Base-by-base conservation (phyloP, 2,329 filamentous ascomycete genomes). In the Phialophora chinensis region DNA sequence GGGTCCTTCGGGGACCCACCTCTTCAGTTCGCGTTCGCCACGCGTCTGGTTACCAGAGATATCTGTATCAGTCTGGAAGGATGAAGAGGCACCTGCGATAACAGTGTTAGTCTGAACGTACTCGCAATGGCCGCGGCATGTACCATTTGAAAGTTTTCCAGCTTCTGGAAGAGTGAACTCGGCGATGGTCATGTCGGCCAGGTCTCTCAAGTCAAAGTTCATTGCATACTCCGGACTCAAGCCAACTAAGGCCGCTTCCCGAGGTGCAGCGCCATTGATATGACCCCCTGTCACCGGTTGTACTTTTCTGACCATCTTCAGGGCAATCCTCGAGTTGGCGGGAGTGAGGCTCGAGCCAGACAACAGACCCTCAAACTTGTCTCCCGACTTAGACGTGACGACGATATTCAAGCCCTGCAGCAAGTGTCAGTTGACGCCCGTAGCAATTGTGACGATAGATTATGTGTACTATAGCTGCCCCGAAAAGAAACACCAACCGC, bases 61-160 rank as follows among this genome's bases (percentile, higher is more conserved):
- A 74, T 95, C 92, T 38, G 87, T 83, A 76, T 98, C 94, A 27
- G 94, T 98, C 70, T 90, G 89, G 80, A 98, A 97, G 27, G 84
- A 86, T 65, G 85, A 80, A 50, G 87, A 82, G 72, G 85, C 84
- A 69, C 90, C 91, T 95, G 69, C 23, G 52, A 59, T 57, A 10
- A 27, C 20, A 27, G 38, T 17, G 60, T 67, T 58, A 68, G 62
- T 29, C 20, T 20, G 47, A 25, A 20, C 3, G 10, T 8, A 27
- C 23, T n/a, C 42, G 47, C 27, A 53, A 12, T 14, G 10, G 17
- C n/a, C 50, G 29, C 17, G 44, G 23, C 23, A 27, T 35, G 67
- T 81, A 89, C 87, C 87, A 79, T 90, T 90, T 59, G 84, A 81
- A 59, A 79, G 76, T 74, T 84, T 85, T 31, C 81, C 78, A 56